phyloP scores from a whole-genome alignment of 2,329 filamentous ascomycete genomes.

The Colletotrichum australisinense region DNA sequence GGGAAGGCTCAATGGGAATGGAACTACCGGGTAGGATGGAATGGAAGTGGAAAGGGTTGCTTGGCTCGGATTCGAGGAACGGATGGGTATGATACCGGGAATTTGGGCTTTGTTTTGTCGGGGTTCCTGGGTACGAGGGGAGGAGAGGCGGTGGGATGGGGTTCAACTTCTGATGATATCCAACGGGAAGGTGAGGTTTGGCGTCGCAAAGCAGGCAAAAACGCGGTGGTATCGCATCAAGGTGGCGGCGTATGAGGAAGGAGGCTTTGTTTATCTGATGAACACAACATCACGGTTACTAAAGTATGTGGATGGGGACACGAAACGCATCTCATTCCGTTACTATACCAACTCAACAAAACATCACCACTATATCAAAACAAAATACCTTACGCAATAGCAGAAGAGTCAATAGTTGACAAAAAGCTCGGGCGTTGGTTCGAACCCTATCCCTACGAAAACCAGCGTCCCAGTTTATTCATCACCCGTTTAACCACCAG shows the following conservation, averaged over 20 bases:
- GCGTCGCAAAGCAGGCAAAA: neutral
- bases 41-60: no score
- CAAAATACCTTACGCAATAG: no score
- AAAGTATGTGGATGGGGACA: no score
- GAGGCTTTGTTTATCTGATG: neutral
- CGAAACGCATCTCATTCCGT: neutral
- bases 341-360: neutral
- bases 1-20: neutral
- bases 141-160: neutral
- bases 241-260: neutral
- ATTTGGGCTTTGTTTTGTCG: neutral
- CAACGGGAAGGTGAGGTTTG: neutral
- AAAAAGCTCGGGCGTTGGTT: no score
- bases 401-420: rapidly evolving
- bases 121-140: neutral
- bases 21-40: neutral
- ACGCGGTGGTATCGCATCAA: neutral
- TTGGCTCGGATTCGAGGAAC: neutral
- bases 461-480: no score
- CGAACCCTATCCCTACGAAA: no score
- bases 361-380: neutral
- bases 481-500: no score
- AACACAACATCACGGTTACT: neutral
- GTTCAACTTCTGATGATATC: neutral
- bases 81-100: neutral